These are phyloP conservation scores for Exophiala alcalophila DNA, from an alignment of 2,329 filamentous ascomycete genomes.

Conservation along the genomic window DNA sequence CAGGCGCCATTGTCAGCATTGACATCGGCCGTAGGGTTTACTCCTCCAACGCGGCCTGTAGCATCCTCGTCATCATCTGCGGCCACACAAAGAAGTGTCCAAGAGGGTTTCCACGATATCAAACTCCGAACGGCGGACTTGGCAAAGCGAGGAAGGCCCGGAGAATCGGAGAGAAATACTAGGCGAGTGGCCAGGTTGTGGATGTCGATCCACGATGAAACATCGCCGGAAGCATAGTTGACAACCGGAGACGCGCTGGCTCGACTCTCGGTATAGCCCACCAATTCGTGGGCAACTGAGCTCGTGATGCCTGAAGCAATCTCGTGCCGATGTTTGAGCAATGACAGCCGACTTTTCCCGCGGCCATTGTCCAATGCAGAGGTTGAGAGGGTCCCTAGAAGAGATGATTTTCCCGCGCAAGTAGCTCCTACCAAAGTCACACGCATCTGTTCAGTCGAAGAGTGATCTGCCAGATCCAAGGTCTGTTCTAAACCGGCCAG, in stretches of 20 bases:
- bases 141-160: constrained; percentile 83
- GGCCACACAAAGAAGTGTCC: constrained; percentile 83
- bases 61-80: constrained; percentile 65
- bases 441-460: constrained; percentile 70
- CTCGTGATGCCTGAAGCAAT: constrained; percentile 88
- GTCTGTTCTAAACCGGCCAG: not conserved
- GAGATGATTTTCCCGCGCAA: constrained; percentile 85
- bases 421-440: constrained; percentile 86
- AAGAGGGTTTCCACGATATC: constrained; percentile 95
- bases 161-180: constrained; percentile 87
- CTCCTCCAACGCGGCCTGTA: constrained; percentile 32
- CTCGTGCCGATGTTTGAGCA: constrained; percentile 91
- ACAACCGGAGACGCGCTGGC: constrained; percentile 31
- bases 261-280: constrained; percentile 64
- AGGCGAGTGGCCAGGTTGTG: constrained; percentile 76
- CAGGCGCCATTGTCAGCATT: constrained; percentile 41
- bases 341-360: constrained; percentile 81
- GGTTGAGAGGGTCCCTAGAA: constrained; percentile 83
- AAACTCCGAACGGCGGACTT: constrained; percentile 84
- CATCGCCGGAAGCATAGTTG: constrained; percentile 82
- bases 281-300: constrained; percentile 87
- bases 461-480: constrained; percentile 35
- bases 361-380: constrained; percentile 87
- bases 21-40: constrained; percentile 48
- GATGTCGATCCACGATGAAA: constrained; percentile 92